Conservation (phyloP, 768 basidiomycete genomes). For the Mycena rebaudengoi region DNA sequence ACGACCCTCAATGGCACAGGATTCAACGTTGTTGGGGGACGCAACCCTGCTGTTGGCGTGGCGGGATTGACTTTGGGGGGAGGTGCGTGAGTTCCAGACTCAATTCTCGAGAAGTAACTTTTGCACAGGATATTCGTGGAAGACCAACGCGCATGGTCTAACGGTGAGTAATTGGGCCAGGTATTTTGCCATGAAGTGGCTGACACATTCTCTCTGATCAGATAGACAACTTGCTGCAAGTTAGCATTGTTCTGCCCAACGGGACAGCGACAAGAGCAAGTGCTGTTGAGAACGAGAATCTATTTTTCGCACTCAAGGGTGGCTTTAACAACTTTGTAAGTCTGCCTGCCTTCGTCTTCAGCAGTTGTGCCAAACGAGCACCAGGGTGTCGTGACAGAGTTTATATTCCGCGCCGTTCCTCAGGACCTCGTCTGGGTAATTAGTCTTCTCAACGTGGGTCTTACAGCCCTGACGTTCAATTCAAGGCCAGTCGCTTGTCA, state of each 20-base stretch:
- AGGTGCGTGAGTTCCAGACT: not conserved
- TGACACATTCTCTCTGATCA: not conserved
- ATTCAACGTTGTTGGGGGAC: conserved; percentile 22
- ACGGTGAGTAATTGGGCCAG: not conserved
- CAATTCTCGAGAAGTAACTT: not conserved
- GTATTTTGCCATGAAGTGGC: no score
- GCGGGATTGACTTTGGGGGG: conserved; percentile 21
- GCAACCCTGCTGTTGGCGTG: conserved; percentile 17
- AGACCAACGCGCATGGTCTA: conserved; percentile 17
- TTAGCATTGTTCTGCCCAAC: conserved; percentile 17
- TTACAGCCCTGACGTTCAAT: not conserved
- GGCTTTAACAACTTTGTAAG: conserved; percentile 21
- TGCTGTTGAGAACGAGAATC: not conserved
- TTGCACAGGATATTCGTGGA: conserved; percentile 19
- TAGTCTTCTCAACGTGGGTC: not conserved
- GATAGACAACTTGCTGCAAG: conserved; percentile 16
- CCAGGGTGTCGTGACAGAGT: conserved; percentile 18
- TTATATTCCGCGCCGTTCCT: conserved; percentile 14
- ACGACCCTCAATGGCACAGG: conserved; percentile 10
- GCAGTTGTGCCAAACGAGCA: not conserved
- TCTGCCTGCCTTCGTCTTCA: not conserved
- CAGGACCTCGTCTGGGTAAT: conserved; percentile 14
- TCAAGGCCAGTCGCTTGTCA: conserved; percentile 5
- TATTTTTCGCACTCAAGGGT: conserved; percentile 18
- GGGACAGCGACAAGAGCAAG: conserved; percentile 12